phyloP scores from a whole-genome alignment of 208 protist species.

The Sergeia podlipaevii region DNA sequence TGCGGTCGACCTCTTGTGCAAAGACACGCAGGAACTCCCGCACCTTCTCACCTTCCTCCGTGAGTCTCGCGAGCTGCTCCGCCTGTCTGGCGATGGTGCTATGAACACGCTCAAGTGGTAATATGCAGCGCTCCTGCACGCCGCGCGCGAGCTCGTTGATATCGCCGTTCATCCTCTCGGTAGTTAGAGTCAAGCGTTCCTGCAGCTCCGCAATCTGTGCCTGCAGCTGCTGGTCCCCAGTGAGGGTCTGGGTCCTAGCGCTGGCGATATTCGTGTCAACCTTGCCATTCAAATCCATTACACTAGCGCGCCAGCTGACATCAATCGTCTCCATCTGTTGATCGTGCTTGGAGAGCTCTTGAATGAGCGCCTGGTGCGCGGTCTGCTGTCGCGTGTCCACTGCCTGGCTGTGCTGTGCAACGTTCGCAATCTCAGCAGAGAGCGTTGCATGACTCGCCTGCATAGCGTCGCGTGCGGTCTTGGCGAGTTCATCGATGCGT shows the following conservation, averaged over 20 bases:
- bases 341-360: slow-evolving; percentile 72
- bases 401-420: slow-evolving; percentile 59
- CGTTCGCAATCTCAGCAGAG: slow-evolving; percentile 42
- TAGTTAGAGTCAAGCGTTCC: slow-evolving; percentile 21
- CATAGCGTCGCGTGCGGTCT: slow-evolving; percentile 25
- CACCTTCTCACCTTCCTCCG: slow-evolving; percentile 32
- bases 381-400: slow-evolving; percentile 42
- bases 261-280: slow-evolving; percentile 24
- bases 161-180: slow-evolving; percentile 21
- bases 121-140: slow-evolving; percentile 36
- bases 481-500: slow-evolving; percentile 33
- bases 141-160: slow-evolving; percentile 15
- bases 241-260: slow-evolving; percentile 19
- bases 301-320: slow-evolving; percentile 67
- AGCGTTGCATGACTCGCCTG: slow-evolving; percentile 46
- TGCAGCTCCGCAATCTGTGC: slow-evolving; percentile 28
- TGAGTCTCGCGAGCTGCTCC: slow-evolving; percentile 18
- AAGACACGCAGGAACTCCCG: slow-evolving; percentile 48
- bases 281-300: slow-evolving; percentile 54
- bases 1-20: slow-evolving; percentile 43
- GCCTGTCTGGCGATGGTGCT: slow-evolving; percentile 20
- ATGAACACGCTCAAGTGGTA: slow-evolving; percentile 31
- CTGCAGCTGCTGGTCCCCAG: slow-evolving; percentile 30
- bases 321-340: slow-evolving; percentile 68
- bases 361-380: slow-evolving; percentile 58